Evolutionary conservation across 1,284 basidiomycete species (phyloP).

Genomic region (Ustilago sp.): DNA sequence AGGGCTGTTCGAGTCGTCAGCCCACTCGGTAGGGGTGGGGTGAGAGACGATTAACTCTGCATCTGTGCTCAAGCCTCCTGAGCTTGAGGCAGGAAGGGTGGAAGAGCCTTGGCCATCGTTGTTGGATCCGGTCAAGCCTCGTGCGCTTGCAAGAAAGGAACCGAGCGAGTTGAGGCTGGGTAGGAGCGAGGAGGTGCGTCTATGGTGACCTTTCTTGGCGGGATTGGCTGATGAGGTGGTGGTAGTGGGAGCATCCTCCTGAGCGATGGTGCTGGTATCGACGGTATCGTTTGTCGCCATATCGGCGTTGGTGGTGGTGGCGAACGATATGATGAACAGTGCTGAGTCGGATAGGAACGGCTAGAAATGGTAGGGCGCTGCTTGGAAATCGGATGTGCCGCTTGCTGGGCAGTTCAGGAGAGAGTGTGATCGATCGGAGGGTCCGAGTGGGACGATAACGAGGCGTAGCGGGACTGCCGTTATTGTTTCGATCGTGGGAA

Average conservation of each 20-base stretch:
- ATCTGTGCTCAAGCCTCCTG: constrained; percentile 30
- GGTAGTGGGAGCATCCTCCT: background rate
- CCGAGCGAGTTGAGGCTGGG: constrained; percentile 44
- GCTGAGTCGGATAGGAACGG: background rate
- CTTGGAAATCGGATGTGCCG: background rate
- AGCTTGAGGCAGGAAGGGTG: background rate
- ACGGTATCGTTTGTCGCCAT: background rate
- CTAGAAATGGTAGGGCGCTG: background rate
- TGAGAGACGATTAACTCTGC: constrained; percentile 43
- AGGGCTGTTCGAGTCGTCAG: constrained; percentile 19
- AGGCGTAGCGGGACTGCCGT: constrained; percentile 1
- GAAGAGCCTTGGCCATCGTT: background rate
- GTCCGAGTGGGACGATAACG: background rate
- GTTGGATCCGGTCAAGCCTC: constrained; percentile 5
- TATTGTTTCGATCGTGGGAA: background rate
- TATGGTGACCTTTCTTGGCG: constrained; percentile 13
- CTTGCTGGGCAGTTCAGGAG: background rate
- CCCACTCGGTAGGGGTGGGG: constrained; percentile 40
- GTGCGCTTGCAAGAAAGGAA: constrained; percentile 32
- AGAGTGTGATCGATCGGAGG: background rate
- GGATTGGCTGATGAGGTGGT: background rate
- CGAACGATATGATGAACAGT: background rate
- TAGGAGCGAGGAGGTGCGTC: constrained; percentile 37
- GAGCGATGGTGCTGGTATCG: background rate
- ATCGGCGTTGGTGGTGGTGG: constrained; percentile 3